Base-by-base conservation (phyloP, 176 grass and related monocot genomes). In the Carex kokanica region DNA sequence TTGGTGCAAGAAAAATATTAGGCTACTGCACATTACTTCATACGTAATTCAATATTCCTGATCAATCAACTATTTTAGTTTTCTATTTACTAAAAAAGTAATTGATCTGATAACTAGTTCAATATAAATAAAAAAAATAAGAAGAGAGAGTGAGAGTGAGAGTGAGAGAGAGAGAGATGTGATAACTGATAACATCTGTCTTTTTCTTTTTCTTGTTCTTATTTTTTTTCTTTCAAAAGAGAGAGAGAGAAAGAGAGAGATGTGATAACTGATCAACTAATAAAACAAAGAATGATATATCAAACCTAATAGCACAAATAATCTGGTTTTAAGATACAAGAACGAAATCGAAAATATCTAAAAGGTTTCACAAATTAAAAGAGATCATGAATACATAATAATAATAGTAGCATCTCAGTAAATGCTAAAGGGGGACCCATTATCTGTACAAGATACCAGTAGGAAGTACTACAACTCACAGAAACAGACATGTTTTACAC, bases 381-480 rank as follows among this genome's bases (percentile, higher is more conserved):
- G 41, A 59, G 56, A 59, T 23, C 20, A 61, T 61, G 6, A 61
- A 78, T 54, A 78, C 49, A 56, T 78, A 56, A 56, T 43, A 32
- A 56, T 43, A 43, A 43, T 31, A 53, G 55, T 55, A 56, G 51
- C 73, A 17, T 78, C 73, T 31, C 60, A 82, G 9, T 51, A n/a
- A n/a, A 47, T 65, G 57, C 61, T 52, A 65, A 68, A 64, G 38
- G n/a, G 80, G 40, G 12, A 8, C 27, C 40, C 61, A 49, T 53
- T 51, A 65, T 65, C 43, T 82, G 80, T 68, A 82, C 80, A 67
- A 55, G 13, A 67, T 18, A 53, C 40, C 36, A 53, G 73, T 77
- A 77, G 73, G 1, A 77, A 31, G 1, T 55, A 54, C 49, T 29
- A 77, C 73, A 77, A 55, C 23, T 77, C 73, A 31, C 73, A 77